phyloP scores from a whole-genome alignment of 2,329 filamentous ascomycete genomes.

The Cercospora sojina region DNA sequence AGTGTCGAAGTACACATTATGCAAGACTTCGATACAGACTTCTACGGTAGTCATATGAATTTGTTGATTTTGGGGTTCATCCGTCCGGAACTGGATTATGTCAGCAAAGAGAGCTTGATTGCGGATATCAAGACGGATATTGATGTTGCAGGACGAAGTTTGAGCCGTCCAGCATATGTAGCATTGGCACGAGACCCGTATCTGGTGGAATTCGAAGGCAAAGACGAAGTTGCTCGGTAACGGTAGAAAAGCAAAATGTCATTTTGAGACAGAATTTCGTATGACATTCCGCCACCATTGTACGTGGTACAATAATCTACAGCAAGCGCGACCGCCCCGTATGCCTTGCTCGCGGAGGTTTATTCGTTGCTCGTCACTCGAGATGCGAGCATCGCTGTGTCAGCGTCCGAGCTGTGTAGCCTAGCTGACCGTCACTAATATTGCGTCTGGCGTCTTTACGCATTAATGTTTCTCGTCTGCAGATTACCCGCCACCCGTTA shows the following conservation, averaged over 20 bases:
- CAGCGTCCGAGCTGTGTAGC: background rate
- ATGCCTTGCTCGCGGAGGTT: background rate
- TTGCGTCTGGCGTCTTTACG: background rate
- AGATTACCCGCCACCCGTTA: background rate
- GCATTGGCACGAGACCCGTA: constrained; percentile 51
- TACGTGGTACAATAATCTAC: background rate
- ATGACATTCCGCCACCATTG: background rate
- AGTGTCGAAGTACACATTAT: constrained; percentile 69
- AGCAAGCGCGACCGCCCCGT: background rate
- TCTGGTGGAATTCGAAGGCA: constrained; percentile 39
- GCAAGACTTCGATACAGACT: constrained; percentile 72
- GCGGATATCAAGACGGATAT: constrained; percentile 89
- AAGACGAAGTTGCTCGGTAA: constrained; percentile 30
- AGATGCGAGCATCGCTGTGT: background rate
- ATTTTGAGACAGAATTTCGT: background rate
- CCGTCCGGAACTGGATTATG: constrained; percentile 85
- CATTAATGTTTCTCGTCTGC: background rate
- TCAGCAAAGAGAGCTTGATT: constrained; percentile 75
- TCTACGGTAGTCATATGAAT: constrained; percentile 79
- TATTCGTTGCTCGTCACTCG: background rate
- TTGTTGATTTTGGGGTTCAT: constrained; percentile 84
- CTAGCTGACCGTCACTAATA: background rate
- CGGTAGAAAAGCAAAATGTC: background rate
- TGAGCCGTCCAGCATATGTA: constrained; percentile 64
- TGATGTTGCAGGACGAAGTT: constrained; percentile 71